Evolutionary conservation across 225 moss, liverwort and hornwort species (phyloP).

Genomic region (Lunularia cruciata): DNA sequence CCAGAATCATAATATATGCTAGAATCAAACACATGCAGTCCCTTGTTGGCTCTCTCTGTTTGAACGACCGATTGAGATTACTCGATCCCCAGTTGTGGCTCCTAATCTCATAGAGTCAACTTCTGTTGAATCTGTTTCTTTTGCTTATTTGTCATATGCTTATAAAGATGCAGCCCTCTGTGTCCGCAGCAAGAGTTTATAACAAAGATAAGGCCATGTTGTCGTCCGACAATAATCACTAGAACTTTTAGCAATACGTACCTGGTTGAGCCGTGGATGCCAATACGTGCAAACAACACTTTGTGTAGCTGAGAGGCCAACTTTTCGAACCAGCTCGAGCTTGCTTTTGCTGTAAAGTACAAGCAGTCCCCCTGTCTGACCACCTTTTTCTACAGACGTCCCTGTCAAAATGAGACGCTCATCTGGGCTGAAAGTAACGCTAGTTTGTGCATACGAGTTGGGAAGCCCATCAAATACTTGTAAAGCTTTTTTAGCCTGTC

Average conservation of each 20-base stretch:
- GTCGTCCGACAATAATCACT: no score
- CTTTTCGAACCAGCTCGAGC: conserved; percentile 78
- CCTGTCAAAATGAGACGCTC: conserved; percentile 95
- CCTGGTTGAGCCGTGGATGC: conserved; percentile 98
- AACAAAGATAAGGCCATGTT: no score
- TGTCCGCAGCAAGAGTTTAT: no score
- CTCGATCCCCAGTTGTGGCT: no score
- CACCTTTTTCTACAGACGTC: conserved; percentile 89
- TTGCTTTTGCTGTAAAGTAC: conserved; percentile 71
- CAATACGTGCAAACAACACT: conserved; percentile 84
- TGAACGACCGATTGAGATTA: no score
- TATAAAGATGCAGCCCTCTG: no score
- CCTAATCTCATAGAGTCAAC: no score
- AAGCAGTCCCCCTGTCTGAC: conserved; percentile 70
- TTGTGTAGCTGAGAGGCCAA: conserved; percentile 81
- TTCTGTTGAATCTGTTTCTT: no score
- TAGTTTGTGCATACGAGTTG: conserved; percentile 93
- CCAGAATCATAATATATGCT: background rate
- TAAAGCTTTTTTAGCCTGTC: conserved; percentile 67
- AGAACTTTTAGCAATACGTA: no score
- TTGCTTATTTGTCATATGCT: no score
- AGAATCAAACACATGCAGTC: no score
- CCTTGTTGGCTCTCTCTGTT: no score
- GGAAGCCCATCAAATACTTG: conserved; percentile 68
- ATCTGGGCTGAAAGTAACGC: conserved; percentile 90